Evolutionary conservation across 495 filamentous ascomycete species (phyloP).

Genomic region (Penicillium coprophilum): DNA sequence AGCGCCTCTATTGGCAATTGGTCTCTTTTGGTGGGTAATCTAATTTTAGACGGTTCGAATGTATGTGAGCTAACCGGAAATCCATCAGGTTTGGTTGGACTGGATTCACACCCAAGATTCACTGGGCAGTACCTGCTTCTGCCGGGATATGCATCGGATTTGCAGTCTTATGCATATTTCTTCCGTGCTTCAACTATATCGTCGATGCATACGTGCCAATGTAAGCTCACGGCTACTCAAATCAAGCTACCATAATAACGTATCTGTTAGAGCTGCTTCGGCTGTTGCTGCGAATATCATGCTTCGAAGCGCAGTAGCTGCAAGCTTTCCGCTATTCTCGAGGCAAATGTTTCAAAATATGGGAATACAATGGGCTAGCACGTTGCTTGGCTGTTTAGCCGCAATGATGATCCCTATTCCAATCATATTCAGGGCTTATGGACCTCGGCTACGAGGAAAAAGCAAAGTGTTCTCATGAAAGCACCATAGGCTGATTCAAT

Average conservation of each 20-base stretch:
- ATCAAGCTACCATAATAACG: not conserved
- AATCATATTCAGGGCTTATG: constrained; percentile 36
- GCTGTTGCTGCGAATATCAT: constrained; percentile 90
- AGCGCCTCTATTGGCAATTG: constrained; percentile 49
- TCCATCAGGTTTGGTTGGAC: constrained; percentile 45
- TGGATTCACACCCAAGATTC: constrained; percentile 33
- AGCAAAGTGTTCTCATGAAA: constrained; percentile 29
- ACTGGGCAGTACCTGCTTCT: constrained; percentile 36
- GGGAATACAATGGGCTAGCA: constrained; percentile 76
- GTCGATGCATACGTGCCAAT: constrained; percentile 60
- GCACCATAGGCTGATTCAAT: not conserved
- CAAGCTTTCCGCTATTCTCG: constrained; percentile 79
- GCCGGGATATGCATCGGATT: constrained; percentile 37
- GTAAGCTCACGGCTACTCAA: constrained; percentile 36
- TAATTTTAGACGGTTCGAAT: not conserved
- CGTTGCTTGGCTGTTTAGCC: constrained; percentile 74
- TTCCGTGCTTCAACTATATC: constrained; percentile 44
- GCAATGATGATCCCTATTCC: constrained; percentile 73
- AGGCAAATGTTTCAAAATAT: constrained; percentile 79
- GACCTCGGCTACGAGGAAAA: constrained; percentile 32
- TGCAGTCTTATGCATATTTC: constrained; percentile 39
- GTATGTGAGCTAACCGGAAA: not conserved
- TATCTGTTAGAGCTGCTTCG: constrained; percentile 62
- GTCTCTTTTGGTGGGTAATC: constrained; percentile 52
- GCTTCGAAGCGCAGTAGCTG: constrained; percentile 72